A percentile compares a stretch with the other conserved stretches of the same genome.
Evolutionary conservation across 805 yeast species (phyloP).

Genomic region (Wickerhamiella lipophila): DNA sequence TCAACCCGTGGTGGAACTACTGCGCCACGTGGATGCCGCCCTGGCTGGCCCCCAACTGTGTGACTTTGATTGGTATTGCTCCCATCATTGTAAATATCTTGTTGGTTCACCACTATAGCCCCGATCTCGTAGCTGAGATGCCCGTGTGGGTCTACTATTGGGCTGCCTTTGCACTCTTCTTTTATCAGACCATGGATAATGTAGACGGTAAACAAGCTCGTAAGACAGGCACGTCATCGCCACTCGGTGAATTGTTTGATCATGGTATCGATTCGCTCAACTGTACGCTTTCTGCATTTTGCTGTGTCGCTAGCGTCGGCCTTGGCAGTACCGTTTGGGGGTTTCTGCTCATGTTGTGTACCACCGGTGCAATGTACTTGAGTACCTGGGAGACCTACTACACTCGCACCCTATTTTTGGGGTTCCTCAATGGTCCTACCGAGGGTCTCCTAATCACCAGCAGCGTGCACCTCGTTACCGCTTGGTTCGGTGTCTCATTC

Average conservation of each 20-base stretch:
- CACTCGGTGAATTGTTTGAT: constrained; percentile 89
- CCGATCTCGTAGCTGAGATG: constrained; percentile 42
- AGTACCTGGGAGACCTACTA: constrained; percentile 95
- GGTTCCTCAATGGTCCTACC: constrained; percentile 86
- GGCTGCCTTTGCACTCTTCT: constrained; percentile 69
- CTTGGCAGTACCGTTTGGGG: constrained; percentile 54
- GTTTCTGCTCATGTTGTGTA: constrained; percentile 25
- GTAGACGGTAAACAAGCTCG: constrained; percentile 96
- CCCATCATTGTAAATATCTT: constrained; percentile 60
- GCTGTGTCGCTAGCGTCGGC: constrained; percentile 64
- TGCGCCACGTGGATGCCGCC: constrained; percentile 72
- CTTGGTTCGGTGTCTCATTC: constrained; percentile 39
- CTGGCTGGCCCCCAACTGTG: constrained; percentile 89
- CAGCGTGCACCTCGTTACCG: constrained; percentile 48
- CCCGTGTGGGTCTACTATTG: constrained; percentile 71
- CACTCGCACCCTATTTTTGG: constrained; percentile 70
- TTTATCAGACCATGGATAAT: constrained; percentile 94
- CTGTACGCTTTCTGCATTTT: constrained; percentile 63
- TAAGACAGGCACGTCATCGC: constrained; percentile 85
- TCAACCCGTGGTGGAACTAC: constrained; percentile 64
- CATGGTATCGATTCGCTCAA: constrained; percentile 70
- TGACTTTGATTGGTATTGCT: constrained; percentile 67
- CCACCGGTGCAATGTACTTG: constrained; percentile 43
- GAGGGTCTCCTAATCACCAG: constrained; percentile 75
- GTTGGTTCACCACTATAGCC: constrained; percentile 56